phyloP scores from a whole-genome alignment of 73 alveolate genomes.

The Strombidium stylifer region DNA sequence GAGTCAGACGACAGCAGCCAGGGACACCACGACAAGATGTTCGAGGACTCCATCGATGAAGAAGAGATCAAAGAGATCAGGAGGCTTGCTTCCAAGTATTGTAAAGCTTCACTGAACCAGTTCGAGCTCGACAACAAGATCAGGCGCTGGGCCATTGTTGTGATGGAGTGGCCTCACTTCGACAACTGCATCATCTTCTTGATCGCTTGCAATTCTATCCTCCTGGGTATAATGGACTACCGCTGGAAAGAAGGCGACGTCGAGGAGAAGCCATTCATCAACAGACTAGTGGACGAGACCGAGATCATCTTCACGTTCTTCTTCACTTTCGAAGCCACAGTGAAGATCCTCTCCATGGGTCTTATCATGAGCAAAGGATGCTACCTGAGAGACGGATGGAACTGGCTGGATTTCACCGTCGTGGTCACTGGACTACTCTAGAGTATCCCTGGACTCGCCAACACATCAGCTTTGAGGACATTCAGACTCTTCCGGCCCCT shows the following conservation, averaged over 20 bases:
- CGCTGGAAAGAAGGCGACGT: not conserved
- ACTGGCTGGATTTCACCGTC: slow-evolving; percentile 5
- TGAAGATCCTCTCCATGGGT: slow-evolving; percentile 3
- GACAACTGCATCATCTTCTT: slow-evolving; percentile 8
- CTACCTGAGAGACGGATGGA: slow-evolving; percentile 17
- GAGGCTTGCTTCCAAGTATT: not conserved
- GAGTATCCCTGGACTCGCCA: not conserved
- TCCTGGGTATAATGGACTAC: slow-evolving; percentile 32
- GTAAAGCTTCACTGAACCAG: not conserved
- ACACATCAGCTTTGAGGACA: slow-evolving; percentile 3
- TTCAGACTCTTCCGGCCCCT: slow-evolving; percentile 50
- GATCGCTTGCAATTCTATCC: slow-evolving; percentile 20
- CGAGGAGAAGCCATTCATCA: not conserved
- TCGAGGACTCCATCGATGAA: too few relatives aligned
- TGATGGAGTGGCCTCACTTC: slow-evolving; percentile 20
- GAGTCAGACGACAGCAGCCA: too few relatives aligned
- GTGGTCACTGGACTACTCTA: not conserved
- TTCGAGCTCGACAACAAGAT: not conserved
- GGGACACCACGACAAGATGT: too few relatives aligned
- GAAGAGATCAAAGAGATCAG: too few relatives aligned
- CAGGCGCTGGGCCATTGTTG: not conserved
- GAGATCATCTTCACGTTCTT: not conserved
- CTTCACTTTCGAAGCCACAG: slow-evolving; percentile 3
- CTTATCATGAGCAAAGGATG: not conserved
- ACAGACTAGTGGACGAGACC: not conserved